Conservation (phyloP, 2,329 filamentous ascomycete species). For the Pestalotiopsis sp. region DNA sequence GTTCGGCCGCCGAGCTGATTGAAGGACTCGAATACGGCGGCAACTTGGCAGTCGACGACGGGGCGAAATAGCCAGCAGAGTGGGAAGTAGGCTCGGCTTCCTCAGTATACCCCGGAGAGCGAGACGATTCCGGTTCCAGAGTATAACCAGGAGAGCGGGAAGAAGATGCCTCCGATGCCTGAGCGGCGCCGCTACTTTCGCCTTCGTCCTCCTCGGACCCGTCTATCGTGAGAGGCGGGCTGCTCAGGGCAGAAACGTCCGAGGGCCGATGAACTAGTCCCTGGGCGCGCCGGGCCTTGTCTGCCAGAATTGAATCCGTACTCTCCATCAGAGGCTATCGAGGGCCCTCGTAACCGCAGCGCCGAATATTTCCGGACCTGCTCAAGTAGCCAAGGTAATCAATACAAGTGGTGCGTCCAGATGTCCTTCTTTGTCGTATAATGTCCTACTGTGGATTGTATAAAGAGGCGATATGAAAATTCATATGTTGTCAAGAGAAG, state of each 20-base stretch:
- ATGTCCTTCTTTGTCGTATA: too few species aligned
- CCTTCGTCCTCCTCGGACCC: not conserved
- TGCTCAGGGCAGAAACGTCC: not conserved
- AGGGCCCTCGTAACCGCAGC: not conserved
- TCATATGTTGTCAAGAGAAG: not conserved
- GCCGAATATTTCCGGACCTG: not conserved
- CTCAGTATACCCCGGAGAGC: not conserved
- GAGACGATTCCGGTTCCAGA: not conserved
- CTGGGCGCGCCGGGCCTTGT: constrained; percentile 1
- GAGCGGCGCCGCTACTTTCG: not conserved
- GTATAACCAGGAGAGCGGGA: not conserved
- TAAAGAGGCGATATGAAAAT: not conserved
- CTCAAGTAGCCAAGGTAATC: not conserved
- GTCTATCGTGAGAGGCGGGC: not conserved
- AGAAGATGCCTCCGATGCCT: not conserved
- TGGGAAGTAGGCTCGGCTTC: not conserved
- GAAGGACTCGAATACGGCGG: constrained; percentile 31
- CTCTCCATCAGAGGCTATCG: not conserved
- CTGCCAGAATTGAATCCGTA: constrained; percentile 4
- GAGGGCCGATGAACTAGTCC: constrained; percentile 6
- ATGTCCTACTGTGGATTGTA: not conserved
- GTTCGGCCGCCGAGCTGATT: constrained; percentile 17
- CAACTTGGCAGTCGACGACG: constrained; percentile 12
- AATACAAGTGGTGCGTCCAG: not conserved
- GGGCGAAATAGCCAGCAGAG: not conserved